A percentile compares a stretch with the other conserved stretches of the same genome.
Evolutionary conservation across 371 early-diverging fungal genomes (phyloP).

Genomic region (Rhizopus microsporus): DNA sequence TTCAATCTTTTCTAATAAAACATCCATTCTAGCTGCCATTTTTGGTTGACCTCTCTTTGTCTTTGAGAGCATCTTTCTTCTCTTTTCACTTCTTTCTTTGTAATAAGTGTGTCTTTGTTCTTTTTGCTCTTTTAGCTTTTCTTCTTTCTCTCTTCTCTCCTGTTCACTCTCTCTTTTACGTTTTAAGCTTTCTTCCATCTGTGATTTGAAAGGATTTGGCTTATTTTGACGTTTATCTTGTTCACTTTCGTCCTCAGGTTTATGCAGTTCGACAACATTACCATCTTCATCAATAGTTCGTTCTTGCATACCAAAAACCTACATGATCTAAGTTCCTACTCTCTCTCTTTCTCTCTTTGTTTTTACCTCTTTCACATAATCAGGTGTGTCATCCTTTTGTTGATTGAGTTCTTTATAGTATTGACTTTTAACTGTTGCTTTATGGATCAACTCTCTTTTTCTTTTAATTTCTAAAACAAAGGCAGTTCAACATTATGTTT

Average conservation of each 20-base stretch:
- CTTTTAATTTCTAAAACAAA: constrained; percentile 49
- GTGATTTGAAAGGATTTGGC: constrained; percentile 65
- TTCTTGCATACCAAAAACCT: constrained; percentile 59
- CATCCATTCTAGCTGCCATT: constrained; percentile 64
- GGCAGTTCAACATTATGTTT: background rate
- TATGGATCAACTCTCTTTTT: constrained; percentile 62
- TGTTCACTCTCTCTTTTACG: constrained; percentile 43
- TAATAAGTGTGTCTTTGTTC: constrained; percentile 56
- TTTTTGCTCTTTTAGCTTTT: constrained; percentile 39
- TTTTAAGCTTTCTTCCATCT: constrained; percentile 52
- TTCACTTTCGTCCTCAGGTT: constrained; percentile 38
- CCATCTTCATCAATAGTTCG: constrained; percentile 62
- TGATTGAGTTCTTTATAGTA: constrained; percentile 54
- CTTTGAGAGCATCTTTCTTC: constrained; percentile 57
- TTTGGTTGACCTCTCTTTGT: constrained; percentile 67
- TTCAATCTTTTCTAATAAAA: constrained; percentile 61
- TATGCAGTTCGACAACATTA: constrained; percentile 53
- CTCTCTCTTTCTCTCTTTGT: too few relatives aligned
- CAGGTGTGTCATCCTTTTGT: constrained; percentile 43
- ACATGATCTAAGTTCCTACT: background rate
- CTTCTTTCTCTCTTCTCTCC: constrained; percentile 35
- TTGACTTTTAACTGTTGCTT: constrained; percentile 61
- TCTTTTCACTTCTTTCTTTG: constrained; percentile 56
- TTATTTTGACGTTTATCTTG: constrained; percentile 35
- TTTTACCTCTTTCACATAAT: constrained; percentile 53